These are phyloP conservation scores for Mortierella hygrophila DNA, from an alignment of 192 early-diverging fungal species.

Conservation along the genomic window DNA sequence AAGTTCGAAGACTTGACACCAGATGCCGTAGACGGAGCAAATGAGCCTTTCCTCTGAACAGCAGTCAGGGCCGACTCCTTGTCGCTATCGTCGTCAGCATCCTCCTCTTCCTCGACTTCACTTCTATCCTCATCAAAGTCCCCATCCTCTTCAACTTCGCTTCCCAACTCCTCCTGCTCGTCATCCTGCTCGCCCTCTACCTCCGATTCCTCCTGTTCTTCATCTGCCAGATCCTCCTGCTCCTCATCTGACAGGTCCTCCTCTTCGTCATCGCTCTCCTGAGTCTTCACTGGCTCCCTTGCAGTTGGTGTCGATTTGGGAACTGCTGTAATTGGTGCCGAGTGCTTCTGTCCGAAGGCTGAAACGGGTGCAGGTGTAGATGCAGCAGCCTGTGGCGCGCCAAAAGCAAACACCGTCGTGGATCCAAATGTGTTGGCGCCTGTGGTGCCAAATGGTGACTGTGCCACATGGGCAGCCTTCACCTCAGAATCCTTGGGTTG, in stretches of 20 bases:
- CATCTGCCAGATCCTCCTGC: conserved; percentile 5
- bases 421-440: conserved; percentile 46
- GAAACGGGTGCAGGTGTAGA: not conserved
- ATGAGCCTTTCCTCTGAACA: conserved; percentile 1
- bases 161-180: conserved; percentile 4
- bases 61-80: conserved; percentile 52
- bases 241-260: conserved; percentile 6
- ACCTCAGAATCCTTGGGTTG: conserved; percentile 23
- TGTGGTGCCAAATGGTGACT: conserved; percentile 18
- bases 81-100: conserved; percentile 36
- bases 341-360: not conserved
- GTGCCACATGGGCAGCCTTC: not conserved
- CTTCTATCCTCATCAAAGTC: not conserved
- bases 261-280: conserved; percentile 1
- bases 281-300: not conserved
- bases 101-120: conserved; percentile 6
- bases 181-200: not conserved
- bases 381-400: not conserved
- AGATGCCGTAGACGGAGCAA: not conserved
- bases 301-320: not conserved
- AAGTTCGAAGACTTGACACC: not conserved
- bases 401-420: conserved; percentile 28
- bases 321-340: not conserved
- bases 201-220: too few species aligned
- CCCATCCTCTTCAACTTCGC: not conserved